Conservation (phyloP, 129 eudicot genomes). For the Tanacetum coccineum region DNA sequence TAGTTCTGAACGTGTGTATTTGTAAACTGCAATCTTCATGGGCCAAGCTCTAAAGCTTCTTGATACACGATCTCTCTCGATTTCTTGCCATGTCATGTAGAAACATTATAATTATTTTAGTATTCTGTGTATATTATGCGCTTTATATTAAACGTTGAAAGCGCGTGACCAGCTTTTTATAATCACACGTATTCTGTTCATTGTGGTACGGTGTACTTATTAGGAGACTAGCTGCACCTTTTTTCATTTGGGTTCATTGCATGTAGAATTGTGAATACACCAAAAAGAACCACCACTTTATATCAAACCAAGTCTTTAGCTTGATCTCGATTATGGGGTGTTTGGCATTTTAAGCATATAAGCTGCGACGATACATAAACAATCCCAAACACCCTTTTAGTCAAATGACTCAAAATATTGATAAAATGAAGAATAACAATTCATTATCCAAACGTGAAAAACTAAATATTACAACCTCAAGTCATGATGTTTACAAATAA, state of each 20-base stretch:
- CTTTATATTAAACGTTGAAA: conserved; percentile 15
- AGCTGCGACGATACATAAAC: no score
- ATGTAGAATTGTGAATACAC: no score
- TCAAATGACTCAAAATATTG: no score
- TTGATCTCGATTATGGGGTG: no score
- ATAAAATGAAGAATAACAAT: no score
- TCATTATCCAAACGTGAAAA: no score
- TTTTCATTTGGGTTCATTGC: no score
- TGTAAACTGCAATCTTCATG: conserved; percentile 8
- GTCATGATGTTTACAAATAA: neutral
- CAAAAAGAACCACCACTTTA: no score
- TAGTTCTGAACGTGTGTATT: conserved; percentile 25
- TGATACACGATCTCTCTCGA: conserved; percentile 12
- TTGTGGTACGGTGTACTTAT: neutral
- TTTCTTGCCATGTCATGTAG: conserved; percentile 3
- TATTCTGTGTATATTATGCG: conserved; percentile 20
- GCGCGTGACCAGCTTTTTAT: neutral
- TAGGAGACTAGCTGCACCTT: no score
- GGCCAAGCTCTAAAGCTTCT: conserved; percentile 11
- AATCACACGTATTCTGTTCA: neutral
- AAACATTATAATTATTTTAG: neutral
- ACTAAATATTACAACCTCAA: neutral
- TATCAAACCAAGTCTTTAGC: no score
- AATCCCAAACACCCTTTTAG: neutral
- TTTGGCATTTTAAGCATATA: no score